Base-by-base conservation (phyloP, 768 basidiomycete species). In the Lactarius tabidus region DNA sequence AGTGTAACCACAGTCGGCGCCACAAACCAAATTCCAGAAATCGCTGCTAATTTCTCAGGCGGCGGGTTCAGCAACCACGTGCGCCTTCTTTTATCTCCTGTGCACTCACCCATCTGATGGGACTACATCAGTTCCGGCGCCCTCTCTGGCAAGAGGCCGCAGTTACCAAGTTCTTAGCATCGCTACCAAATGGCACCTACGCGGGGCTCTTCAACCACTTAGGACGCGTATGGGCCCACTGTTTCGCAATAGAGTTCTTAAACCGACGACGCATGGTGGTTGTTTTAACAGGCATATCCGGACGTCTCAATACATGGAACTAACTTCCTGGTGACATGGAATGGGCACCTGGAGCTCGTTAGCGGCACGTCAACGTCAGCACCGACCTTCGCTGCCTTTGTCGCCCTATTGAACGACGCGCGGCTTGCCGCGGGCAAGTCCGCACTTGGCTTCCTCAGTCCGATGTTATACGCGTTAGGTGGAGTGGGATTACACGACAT, bases 1-100 rank as follows among this genome's bases (percentile, higher is more conserved):
- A 90, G 89, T 67, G 86, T 90, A n/a, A 92, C 90, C 3, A 66
- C 86, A 3, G 89, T 92, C 3, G 90, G 90, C 9, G 90, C 83
- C 9, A 90, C 89, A 1, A 74, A 73, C 28, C 66, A 75, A 43
- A 75, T 88, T 57, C 88, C 87, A 0, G 89, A 91, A 72, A 78
- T 78, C 17, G 84, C 84, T 0, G 82, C 80, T 0, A 72, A 59
- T 67, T 87, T 89, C 77, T 89, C 87, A 14, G 87, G 88, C 1
- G 89, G 89, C 38, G 89, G 89, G 3, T 91, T 90, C 76, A 89
- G 87, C 72, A 79, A 89, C 68, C 83, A 85, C 57, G 87, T 88
- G 18, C 67, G 81, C 78, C 17, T 20, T 15, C 9, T 29, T 15
- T 4, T 28, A 6, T 9, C 26, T 31, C 23, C 18, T 8, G 12